Conservation (phyloP, 805 yeast genomes). For the Torulaspora delbrueckii region DNA sequence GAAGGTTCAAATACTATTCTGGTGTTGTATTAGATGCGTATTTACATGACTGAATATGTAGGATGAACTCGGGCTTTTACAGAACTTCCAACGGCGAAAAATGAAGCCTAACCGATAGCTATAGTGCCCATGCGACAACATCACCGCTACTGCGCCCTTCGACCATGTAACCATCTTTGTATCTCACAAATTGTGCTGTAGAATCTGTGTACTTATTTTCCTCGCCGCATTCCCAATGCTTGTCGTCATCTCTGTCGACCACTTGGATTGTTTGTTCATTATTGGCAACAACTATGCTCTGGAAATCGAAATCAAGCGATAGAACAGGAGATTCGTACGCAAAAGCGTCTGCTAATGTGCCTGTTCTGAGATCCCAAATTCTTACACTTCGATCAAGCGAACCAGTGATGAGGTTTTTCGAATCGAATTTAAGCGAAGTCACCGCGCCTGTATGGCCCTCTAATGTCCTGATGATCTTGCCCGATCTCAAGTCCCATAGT, state of each 20-base stretch:
- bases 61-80: too few relatives aligned
- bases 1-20: too few relatives aligned
- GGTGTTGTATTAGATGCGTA: background rate
- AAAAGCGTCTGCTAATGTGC: constrained; percentile 55
- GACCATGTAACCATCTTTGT: constrained; percentile 59
- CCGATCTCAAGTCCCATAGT: constrained; percentile 70
- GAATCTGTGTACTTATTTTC: constrained; percentile 33
- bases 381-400: constrained; percentile 58
- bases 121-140: constrained; percentile 61
- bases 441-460: constrained; percentile 69
- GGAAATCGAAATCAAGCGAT: constrained; percentile 54
- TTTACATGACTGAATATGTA: background rate
- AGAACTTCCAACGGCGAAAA: too few relatives aligned
- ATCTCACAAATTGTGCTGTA: constrained; percentile 42
- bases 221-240: constrained; percentile 51
- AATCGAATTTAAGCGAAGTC: constrained; percentile 64
- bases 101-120: background rate
- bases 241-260: constrained; percentile 51
- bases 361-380: constrained; percentile 71
- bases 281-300: constrained; percentile 51
- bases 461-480: constrained; percentile 56
- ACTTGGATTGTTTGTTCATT: constrained; percentile 47
- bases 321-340: constrained; percentile 54
- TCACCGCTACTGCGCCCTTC: constrained; percentile 60
- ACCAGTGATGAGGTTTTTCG: constrained; percentile 58